Evolutionary conservation across 2,329 filamentous ascomycete genomes (phyloP).

Genomic region (Chaetomiaceae sp.): DNA sequence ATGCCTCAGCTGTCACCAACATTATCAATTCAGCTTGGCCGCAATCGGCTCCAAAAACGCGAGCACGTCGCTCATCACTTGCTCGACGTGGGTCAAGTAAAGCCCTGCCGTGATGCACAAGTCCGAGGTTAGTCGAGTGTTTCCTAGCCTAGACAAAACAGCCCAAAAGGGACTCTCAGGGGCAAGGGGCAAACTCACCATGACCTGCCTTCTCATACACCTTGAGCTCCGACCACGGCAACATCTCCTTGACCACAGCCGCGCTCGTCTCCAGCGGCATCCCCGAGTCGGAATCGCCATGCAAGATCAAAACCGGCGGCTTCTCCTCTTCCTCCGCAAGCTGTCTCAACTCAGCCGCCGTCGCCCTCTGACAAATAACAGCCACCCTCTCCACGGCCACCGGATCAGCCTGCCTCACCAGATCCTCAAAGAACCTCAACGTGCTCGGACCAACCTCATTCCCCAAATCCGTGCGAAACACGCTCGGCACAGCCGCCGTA

Average conservation of each 20-base stretch:
- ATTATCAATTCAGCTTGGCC: background rate
- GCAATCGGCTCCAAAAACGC: constrained; percentile 3
- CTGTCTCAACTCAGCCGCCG: constrained; percentile 8
- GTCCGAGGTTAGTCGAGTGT: background rate
- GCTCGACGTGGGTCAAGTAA: constrained; percentile 15
- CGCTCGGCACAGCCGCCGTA: background rate
- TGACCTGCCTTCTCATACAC: constrained; percentile 19
- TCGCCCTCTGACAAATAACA: background rate
- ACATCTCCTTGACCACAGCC: constrained; percentile 4
- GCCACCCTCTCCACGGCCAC: constrained; percentile 15
- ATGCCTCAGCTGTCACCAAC: no score
- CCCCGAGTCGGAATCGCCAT: constrained; percentile 14
- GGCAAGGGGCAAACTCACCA: constrained; percentile 8
- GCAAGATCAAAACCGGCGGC: constrained; percentile 14
- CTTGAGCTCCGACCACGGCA: constrained; percentile 15
- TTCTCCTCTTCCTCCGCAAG: background rate
- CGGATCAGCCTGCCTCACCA: constrained; percentile 16
- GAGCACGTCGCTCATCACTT: constrained; percentile 14
- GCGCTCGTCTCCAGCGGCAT: constrained; percentile 17
- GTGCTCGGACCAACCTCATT: constrained; percentile 3
- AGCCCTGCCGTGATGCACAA: constrained; percentile 5
- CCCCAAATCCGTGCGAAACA: constrained; percentile 13
- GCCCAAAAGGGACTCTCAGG: no score
- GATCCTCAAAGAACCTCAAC: constrained; percentile 15
- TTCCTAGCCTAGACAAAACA: no score